These are phyloP conservation scores for Chalciporus sp. DNA, from an alignment of 1,284 basidiomycete species.

Conservation along the genomic window DNA sequence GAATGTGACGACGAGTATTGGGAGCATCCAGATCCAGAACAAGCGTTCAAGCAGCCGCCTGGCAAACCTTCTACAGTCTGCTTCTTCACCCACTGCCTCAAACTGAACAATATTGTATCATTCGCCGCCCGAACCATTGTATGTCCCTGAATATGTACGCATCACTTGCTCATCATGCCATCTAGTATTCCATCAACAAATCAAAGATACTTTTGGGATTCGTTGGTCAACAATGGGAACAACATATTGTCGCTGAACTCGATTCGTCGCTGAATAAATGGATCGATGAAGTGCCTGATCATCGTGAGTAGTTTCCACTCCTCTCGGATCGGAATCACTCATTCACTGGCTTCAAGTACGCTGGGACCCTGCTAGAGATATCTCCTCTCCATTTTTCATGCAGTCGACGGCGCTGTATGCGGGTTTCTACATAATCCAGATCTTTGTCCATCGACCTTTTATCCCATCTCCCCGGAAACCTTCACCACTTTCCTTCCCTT, in stretches of 20 bases:
- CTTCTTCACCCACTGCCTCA: slow-evolving; percentile 60
- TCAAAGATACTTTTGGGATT: slow-evolving; percentile 59
- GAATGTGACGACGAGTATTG: slow-evolving; percentile 81
- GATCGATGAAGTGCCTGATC: slow-evolving; percentile 72
- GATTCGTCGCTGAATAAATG: slow-evolving; percentile 79
- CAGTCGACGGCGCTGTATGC: slow-evolving; percentile 72
- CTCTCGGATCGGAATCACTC: background rate
- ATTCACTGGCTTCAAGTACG: slow-evolving; percentile 45
- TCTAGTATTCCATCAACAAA: slow-evolving; percentile 75
- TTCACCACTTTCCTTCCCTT: slow-evolving; percentile 63
- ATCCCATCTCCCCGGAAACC: slow-evolving; percentile 68
- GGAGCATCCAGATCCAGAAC: slow-evolving; percentile 56
- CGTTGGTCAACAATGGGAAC: slow-evolving; percentile 62
- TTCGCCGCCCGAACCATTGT: slow-evolving; percentile 68
- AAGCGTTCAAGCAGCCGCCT: slow-evolving; percentile 58
- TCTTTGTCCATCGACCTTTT: slow-evolving; percentile 81
- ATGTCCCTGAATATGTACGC: slow-evolving; percentile 25
- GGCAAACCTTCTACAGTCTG: slow-evolving; percentile 55
- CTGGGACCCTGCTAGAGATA: slow-evolving; percentile 72
- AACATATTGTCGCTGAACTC: slow-evolving; percentile 72
- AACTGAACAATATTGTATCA: slow-evolving; percentile 65
- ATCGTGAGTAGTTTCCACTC: slow-evolving; percentile 44
- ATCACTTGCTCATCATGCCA: slow-evolving; percentile 1
- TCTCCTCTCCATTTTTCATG: slow-evolving; percentile 57
- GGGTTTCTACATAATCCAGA: slow-evolving; percentile 74